Conservation (phyloP, 441 rosid species). For the Gossypium aridum region DNA sequence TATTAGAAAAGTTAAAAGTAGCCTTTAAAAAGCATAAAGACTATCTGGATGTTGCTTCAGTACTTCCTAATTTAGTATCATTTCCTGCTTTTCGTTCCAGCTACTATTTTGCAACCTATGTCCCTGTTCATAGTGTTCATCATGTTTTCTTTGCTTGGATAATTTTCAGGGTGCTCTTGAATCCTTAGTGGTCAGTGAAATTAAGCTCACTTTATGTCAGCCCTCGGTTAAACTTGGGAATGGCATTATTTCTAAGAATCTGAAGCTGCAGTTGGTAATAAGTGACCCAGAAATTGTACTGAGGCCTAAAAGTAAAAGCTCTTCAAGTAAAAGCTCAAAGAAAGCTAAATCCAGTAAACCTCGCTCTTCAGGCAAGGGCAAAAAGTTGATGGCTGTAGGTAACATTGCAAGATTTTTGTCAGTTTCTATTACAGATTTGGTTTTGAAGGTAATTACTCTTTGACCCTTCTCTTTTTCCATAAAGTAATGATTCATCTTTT, state of each 20-base stretch:
- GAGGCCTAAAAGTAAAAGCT: conserved; percentile 49
- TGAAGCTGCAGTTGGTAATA: conserved; percentile 76
- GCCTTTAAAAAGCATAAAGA: background rate
- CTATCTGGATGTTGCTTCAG: background rate
- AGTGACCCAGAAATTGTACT: conserved; percentile 72
- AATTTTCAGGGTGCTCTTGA: conserved; percentile 85
- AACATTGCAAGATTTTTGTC: conserved; percentile 86
- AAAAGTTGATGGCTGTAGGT: conserved; percentile 82
- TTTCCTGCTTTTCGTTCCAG: background rate
- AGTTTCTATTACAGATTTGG: conserved; percentile 78
- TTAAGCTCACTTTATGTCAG: conserved; percentile 80
- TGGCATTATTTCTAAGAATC: conserved; percentile 77
- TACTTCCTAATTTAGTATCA: background rate
- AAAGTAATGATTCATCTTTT: background rate
- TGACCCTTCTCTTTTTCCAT: conserved; percentile 1
- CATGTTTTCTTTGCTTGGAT: conserved; percentile 15
- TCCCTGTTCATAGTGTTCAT: conserved; percentile 5
- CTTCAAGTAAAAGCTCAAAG: conserved; percentile 40
- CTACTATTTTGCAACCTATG: background rate
- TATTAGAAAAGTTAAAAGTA: background rate
- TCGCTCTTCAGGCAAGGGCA: conserved; percentile 66
- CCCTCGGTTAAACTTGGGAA: conserved; percentile 84
- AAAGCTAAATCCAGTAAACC: conserved; percentile 51
- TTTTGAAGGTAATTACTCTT: conserved; percentile 57
- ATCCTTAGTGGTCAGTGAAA: conserved; percentile 83